Conservation (phyloP, 2,329 filamentous ascomycete genomes). For the Sarocladium brachiariae region DNA sequence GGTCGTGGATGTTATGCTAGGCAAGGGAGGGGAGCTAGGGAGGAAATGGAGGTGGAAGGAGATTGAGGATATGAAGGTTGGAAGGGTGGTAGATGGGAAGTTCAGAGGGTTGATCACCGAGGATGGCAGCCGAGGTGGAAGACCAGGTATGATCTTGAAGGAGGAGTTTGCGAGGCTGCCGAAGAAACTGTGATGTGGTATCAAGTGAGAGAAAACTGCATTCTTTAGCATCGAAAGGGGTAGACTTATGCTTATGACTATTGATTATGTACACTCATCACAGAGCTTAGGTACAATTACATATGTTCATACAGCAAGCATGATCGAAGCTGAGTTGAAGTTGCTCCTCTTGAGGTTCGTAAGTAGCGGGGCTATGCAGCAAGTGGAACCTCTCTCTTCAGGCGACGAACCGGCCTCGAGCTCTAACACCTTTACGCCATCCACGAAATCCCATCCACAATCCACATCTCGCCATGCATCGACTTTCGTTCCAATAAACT, state of each 20-base stretch:
- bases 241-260: too few species aligned
- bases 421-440: not conserved
- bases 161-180: constrained; percentile 30
- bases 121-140: constrained; percentile 47
- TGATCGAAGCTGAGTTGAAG: too few species aligned
- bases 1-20: constrained; percentile 48
- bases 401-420: not conserved
- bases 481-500: not conserved
- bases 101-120: constrained; percentile 38
- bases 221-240: too few species aligned
- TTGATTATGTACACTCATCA: too few species aligned
- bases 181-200: constrained; percentile 13
- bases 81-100: constrained; percentile 26
- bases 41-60: constrained; percentile 59
- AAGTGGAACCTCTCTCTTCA: not conserved
- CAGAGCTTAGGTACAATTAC: too few species aligned
- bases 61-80: constrained; percentile 32
- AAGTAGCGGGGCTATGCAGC: constrained; percentile 7
- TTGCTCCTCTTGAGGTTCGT: too few species aligned
- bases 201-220: too few species aligned
- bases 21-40: constrained; percentile 42
- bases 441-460: not conserved
- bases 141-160: constrained; percentile 37
- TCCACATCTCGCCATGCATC: not conserved
- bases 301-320: too few species aligned